Percentiles rank a stretch among this genome's conserved stretches.
These are phyloP conservation scores for Solanum pinnatisectum DNA, from an alignment of 257 asterid genomes.

Conservation along the genomic window DNA sequence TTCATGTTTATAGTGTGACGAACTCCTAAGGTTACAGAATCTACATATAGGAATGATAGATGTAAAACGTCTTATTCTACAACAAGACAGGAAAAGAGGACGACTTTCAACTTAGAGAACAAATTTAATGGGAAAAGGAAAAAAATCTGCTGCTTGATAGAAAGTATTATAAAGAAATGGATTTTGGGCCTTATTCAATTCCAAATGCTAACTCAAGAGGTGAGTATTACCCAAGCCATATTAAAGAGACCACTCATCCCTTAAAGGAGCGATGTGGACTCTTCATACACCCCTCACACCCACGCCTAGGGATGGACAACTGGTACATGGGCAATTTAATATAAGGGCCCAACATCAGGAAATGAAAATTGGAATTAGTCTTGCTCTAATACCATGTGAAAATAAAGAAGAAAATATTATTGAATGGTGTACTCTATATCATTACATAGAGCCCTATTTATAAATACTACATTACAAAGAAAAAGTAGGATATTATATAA, in stretches of 20 bases:
- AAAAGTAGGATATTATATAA: neutral
- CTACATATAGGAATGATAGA: slow-evolving; percentile 15
- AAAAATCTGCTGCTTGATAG: neutral
- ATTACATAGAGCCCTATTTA: neutral
- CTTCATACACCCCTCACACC: neutral
- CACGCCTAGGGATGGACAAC: neutral
- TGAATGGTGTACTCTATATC: neutral
- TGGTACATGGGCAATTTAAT: neutral
- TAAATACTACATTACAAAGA: neutral
- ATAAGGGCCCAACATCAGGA: neutral
- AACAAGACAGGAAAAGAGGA: neutral
- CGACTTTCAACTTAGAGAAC: neutral
- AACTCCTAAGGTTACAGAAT: slow-evolving; percentile 45
- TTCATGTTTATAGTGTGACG: slow-evolving; percentile 43
- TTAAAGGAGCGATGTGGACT: neutral
- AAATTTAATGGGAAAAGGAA: neutral
- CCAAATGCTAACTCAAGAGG: neutral
- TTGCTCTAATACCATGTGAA: neutral
- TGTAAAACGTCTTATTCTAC: neutral
- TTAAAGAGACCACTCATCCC: neutral
- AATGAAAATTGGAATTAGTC: neutral
- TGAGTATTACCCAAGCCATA: neutral
- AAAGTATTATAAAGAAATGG: neutral
- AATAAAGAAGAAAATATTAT: neutral
- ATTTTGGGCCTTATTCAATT: neutral